Evolutionary conservation across 768 basidiomycete genomes (phyloP), one percentile per base, ranked within the genome.

Genomic region (Daedalea quercina): DNA sequence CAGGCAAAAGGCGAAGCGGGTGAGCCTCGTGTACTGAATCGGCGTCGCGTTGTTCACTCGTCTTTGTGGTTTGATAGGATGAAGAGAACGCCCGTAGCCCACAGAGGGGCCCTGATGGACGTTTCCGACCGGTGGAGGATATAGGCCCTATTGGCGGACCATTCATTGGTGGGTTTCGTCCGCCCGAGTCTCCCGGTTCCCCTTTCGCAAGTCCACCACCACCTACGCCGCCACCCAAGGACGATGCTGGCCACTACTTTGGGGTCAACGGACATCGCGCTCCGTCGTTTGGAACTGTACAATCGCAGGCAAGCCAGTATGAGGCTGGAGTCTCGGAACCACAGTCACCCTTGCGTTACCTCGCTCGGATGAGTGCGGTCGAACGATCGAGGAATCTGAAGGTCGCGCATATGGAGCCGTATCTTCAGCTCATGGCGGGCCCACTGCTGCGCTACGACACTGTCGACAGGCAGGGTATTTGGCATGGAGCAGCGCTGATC

Each of bases 401-500:
- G 47, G 72, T 79, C 6, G 79, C 79, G 19, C 74, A 81, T 40
- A 94, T 90, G 87, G 70, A 84, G 20, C 93, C 93, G 9, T 79
- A 87, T 67, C 76, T 96, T 24, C 85, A 88, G 76, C 80, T 94
- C 62, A 94, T 95, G 91, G 90, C 88, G 52, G 93, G 94, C 0
- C 93, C 93, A 20, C 72, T 97, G 17, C 70, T 97, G 55, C 83
- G 88, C 40, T 97, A 92, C 63, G 94, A 97, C 64, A 98, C 93
- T 0, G 79, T 90, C 23, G 85, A 90, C 58, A 73, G 82, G 55
- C 72, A 80, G 22, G 81, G 84, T 17, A 71, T 93, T 33, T 99
- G 93, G 91, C 78, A 85, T 56, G 95, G 94, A 7, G 90, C 87
- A 12, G 90, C 83, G 11, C 70, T 99, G 68, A 77, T 97, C 52